Base-by-base conservation (phyloP, 139 green algal species). In the Penium margaritaceum region DNA sequence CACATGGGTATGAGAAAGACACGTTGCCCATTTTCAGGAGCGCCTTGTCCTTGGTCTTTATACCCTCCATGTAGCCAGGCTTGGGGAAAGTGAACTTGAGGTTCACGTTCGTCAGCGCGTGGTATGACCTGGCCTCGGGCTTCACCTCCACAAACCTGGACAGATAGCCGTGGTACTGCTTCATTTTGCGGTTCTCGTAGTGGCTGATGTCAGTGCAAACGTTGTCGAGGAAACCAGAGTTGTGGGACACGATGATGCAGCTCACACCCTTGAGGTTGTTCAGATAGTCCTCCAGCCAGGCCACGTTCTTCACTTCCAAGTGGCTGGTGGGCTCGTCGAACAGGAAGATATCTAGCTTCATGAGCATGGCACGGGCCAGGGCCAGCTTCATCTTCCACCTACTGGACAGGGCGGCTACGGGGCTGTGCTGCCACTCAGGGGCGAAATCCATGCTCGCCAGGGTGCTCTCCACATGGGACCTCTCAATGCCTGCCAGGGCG, bases 11-110 rank as follows among this genome's bases (percentile, higher is more conserved):
- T 41, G 71, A 87, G 87, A 90, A 96, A 29, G 64, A 33, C 44
- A 66, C 43, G 32, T 34, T 3, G 7, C 61, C 75, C 87, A 95
- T 90, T 89, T 96, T 96, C 43, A 96, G 81, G 72, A 96, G 94
- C 76, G 89, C 89, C 75, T 91, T 90, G 85, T 95, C 88, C 88
- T 95, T 96, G 84, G 85, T 91, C 87, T 94, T 96, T 41, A 96
- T 85, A 66, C 91, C 91, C 86, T 95, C 90, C 66, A 96, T 85
- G 88, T 89, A 95, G 43, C 87, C 90, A 9, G 91, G 90, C 86
- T 92, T 85, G 12, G 90, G 90, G 76, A 95, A 87, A 67, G 84
- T 88, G 84, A 91, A 94, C 32, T 85, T 90, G 43, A 89, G 68
- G 24, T 74, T 67, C 27, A 79, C 71, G 29, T 67, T 72, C 62